Evolutionary conservation across 2,329 filamentous ascomycete genomes (phyloP).

Genomic region (Fusarium mundagurra): DNA sequence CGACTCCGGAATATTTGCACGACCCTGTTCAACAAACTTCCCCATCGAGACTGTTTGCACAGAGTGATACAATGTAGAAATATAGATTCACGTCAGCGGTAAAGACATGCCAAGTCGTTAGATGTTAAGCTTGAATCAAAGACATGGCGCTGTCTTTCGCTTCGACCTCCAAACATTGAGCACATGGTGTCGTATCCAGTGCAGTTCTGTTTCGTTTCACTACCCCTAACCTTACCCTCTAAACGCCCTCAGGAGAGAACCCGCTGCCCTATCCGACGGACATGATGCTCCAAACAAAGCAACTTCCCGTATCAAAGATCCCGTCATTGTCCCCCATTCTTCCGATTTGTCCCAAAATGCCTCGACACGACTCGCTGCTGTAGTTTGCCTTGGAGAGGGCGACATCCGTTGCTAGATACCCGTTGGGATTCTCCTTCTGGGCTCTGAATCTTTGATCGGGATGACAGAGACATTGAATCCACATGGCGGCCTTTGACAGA

Average conservation of each 20-base stretch:
- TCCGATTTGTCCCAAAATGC: neutral
- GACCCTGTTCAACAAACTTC: constrained; percentile 3
- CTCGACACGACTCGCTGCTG: constrained; percentile 18
- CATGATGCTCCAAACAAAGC: constrained; percentile 16
- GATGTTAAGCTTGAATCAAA: constrained; percentile 26
- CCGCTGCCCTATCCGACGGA: neutral
- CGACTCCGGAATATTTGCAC: constrained; percentile 6
- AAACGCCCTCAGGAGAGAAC: too few relatives aligned
- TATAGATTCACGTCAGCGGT: neutral
- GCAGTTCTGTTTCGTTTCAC: constrained; percentile 6
- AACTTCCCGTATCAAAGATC: constrained; percentile 10
- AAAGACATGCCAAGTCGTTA: constrained; percentile 3
- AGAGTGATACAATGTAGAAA: neutral
- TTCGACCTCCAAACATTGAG: constrained; percentile 16
- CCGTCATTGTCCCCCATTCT: constrained; percentile 29
- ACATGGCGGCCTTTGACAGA: neutral
- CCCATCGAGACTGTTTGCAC: constrained; percentile 22
- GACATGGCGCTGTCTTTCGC: constrained; percentile 33
- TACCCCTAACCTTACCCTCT: neutral
- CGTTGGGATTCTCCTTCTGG: neutral
- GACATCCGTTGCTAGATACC: constrained; percentile 3
- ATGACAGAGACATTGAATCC: constrained; percentile 36
- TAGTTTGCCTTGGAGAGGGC: neutral
- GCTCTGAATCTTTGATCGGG: constrained; percentile 11
- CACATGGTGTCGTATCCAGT: constrained; percentile 18